These are phyloP conservation scores for Vicia sativa DNA, from an alignment of 306 rosid genomes.

Conservation along the genomic window DNA sequence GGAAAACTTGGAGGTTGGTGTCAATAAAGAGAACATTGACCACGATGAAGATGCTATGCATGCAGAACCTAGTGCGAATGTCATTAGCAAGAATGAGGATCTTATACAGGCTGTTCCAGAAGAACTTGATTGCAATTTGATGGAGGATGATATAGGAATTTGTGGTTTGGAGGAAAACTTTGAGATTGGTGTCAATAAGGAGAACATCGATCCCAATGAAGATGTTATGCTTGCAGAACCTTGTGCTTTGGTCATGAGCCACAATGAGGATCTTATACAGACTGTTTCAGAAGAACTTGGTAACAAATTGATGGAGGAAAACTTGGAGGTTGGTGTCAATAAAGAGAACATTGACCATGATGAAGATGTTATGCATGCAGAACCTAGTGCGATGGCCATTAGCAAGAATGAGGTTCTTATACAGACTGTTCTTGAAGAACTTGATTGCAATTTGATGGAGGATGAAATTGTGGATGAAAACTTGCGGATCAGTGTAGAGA, in stretches of 20 bases:
- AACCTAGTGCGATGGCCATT: background rate
- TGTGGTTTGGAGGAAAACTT: too few relatives aligned
- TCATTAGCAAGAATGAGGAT: background rate
- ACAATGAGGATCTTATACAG: background rate
- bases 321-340: background rate
- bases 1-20: background rate
- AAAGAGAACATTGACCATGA: background rate
- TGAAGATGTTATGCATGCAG: background rate
- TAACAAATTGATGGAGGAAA: background rate
- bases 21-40: background rate
- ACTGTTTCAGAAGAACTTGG: background rate
- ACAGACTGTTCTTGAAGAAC: too few relatives aligned
- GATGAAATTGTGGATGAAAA: too few relatives aligned
- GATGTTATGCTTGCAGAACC: background rate
- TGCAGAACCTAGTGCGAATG: background rate
- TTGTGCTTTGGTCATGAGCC: background rate
- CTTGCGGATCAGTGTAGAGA: too few relatives aligned
- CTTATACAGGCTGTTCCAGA: background rate
- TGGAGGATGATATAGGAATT: too few relatives aligned
- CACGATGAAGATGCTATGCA: background rate
- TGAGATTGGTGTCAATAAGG: background rate
- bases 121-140: background rate
- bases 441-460: too few relatives aligned
- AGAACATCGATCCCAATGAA: background rate
- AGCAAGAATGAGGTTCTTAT: background rate